Conservation (phyloP, 345 rosid species). For the Salix koriyanagi region DNA sequence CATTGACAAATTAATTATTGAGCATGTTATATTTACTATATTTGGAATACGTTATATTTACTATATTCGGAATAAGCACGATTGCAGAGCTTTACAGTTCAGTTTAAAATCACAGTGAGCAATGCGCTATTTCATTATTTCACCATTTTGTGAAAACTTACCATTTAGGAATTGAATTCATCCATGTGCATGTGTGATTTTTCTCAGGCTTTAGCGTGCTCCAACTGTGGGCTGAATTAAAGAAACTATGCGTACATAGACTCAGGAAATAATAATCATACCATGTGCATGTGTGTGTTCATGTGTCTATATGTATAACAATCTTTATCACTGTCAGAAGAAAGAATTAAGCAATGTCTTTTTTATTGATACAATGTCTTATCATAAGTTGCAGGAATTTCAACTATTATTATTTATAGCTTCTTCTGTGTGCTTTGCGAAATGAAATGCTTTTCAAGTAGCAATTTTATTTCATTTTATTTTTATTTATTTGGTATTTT, state of each 20-base stretch:
- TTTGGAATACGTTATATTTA: neutral
- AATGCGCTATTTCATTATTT: neutral
- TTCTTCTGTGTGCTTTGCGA: neutral
- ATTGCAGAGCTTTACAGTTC: neutral
- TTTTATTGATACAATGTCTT: neutral
- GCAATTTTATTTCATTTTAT: neutral
- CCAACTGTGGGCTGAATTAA: neutral
- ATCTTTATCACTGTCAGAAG: neutral
- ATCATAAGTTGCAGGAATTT: neutral
- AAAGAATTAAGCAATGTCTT: neutral
- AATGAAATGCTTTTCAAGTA: neutral
- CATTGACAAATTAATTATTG: neutral
- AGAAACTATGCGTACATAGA: neutral
- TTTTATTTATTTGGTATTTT: neutral
- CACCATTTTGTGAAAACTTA: neutral
- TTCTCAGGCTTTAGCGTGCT: neutral
- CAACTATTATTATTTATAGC: neutral
- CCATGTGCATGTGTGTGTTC: neutral
- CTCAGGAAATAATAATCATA: neutral
- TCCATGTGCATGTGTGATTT: neutral
- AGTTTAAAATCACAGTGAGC: neutral
- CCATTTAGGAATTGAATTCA: neutral
- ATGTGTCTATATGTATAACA: too few species aligned
- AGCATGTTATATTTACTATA: neutral
- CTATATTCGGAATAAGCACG: neutral